Percentiles rank a stretch among this genome's conserved stretches.
Evolutionary conservation across 2,329 filamentous ascomycete species (phyloP).

Genomic region (Emmonsiellopsis sp.): DNA sequence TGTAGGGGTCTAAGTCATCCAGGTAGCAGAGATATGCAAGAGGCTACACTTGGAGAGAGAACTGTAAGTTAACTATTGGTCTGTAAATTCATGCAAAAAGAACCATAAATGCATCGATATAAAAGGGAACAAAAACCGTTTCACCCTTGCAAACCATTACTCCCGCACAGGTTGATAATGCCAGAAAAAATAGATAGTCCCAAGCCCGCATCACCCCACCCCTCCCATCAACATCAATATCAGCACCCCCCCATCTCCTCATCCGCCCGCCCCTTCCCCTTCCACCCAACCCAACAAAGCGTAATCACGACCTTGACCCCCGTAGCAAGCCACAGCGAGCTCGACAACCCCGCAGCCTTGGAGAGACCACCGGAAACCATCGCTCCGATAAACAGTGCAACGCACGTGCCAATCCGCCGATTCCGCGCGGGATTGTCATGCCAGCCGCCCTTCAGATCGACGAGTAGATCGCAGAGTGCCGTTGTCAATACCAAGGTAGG

Average conservation of each 20-base stretch:
- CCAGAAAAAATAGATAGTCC: too few species aligned
- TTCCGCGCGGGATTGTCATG: slow-evolving; percentile 24
- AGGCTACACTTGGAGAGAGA: too few species aligned
- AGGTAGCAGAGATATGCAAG: too few species aligned
- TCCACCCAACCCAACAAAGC: slow-evolving; percentile 29
- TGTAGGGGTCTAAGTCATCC: too few species aligned
- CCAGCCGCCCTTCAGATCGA: slow-evolving; percentile 21
- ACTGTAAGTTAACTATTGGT: too few species aligned
- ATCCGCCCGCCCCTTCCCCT: slow-evolving; percentile 6
- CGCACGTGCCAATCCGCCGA: slow-evolving; percentile 25
- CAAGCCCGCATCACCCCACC: too few species aligned
- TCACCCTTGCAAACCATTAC: too few species aligned
- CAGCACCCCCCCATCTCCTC: neutral
- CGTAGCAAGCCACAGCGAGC: slow-evolving; percentile 32
- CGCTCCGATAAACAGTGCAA: slow-evolving; percentile 31
- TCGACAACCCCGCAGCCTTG: slow-evolving; percentile 24
- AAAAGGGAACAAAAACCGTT: too few species aligned
- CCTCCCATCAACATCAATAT: neutral
- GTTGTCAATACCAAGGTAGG: slow-evolving; percentile 35
- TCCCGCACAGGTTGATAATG: too few species aligned
- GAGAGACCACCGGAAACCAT: slow-evolving; percentile 32
- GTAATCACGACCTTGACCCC: slow-evolving; percentile 27
- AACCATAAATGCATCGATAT: too few species aligned
- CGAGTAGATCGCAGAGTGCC: slow-evolving; percentile 29
- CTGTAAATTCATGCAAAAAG: too few species aligned